Base-by-base conservation (phyloP, 2,329 filamentous ascomycete genomes). In the Tympanopsis confertula region DNA sequence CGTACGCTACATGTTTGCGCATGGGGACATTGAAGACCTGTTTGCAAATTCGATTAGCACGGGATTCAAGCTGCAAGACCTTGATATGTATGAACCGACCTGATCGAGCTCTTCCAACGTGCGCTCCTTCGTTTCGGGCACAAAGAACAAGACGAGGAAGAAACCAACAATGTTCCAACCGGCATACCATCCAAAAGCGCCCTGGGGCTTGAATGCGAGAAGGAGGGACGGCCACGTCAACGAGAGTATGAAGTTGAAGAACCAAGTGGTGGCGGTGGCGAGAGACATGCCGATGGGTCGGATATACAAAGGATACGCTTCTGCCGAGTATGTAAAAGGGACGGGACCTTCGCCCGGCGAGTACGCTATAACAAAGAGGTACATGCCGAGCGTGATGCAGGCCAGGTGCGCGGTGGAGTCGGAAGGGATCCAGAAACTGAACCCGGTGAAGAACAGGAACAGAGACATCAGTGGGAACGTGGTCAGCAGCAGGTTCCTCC, bases 311-410 rank as follows among this genome's bases (percentile, higher is more conserved):
- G 71, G 71, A 41, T 69, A 75, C 0, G 69, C 71, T 44, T 76
- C 72, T 1, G 71, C 71, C 0, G 68, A 72, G 48, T 76, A 76
- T 0, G 71, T 75, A 44, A 75, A 75, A 0, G 72, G 71, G 0
- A 76, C 71, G 0, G 71, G 70, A 0, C 72, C 71, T 36, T 71
- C 67, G 13, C 72, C 71, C 0, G 69, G 68, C 0, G 59, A 62
- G 45, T 64, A 64, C 10, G 60, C 51, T 1, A 56, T 53, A 44
- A 57, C 58, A 38, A 64, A 64, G 4, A 61, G 41, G 42, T 63
- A 64, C 2, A 64, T 52, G 0, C 59, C 58, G 0, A 52, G 42
- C 2, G 57, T 56, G 10, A 64, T 49, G n/a, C 51, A 55, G 1
- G 42, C 57, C 5, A 62, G 47, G 3, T 49, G 50, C 48, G 45